Conservation (phyloP, 768 basidiomycete genomes). For the Boletus tylopilopsis region DNA sequence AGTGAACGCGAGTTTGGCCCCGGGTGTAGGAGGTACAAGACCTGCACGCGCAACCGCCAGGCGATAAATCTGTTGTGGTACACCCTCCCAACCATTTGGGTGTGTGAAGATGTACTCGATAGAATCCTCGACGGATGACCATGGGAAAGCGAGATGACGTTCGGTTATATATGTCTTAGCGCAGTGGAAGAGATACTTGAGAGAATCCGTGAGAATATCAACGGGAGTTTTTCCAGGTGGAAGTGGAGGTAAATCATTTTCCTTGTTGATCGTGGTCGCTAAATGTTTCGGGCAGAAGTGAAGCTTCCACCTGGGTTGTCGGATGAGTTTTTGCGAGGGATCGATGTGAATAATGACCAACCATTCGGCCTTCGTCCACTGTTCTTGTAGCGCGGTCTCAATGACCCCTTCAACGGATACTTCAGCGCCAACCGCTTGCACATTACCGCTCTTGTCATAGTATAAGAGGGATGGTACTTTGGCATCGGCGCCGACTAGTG, state of each 20-base stretch:
- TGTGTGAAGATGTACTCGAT: conserved; percentile 54
- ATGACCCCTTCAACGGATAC: conserved; percentile 31
- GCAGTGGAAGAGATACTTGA: conserved; percentile 41
- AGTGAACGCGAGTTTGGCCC: conserved; percentile 15
- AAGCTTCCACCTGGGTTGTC: conserved; percentile 34
- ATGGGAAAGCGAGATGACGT: conserved; percentile 38
- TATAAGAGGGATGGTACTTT: conserved; percentile 44
- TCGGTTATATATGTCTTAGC: conserved; percentile 43
- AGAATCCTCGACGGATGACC: conserved; percentile 37
- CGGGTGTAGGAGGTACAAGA: conserved; percentile 43
- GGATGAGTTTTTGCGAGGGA: neutral
- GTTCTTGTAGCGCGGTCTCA: conserved; percentile 34
- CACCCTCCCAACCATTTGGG: conserved; percentile 62
- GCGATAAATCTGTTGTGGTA: conserved; percentile 53
- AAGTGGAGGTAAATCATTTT: conserved; percentile 15
- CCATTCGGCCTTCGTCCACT: conserved; percentile 43
- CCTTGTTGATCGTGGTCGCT: conserved; percentile 19
- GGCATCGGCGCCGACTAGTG: conserved; percentile 33
- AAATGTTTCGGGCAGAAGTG: conserved; percentile 32
- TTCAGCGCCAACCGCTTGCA: conserved; percentile 41
- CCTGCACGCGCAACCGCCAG: conserved; percentile 46
- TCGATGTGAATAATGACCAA: conserved; percentile 3
- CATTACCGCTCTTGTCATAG: conserved; percentile 36
- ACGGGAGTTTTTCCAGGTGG: conserved; percentile 10
- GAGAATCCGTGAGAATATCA: conserved; percentile 36